phyloP scores from a whole-genome alignment of 129 eudicot species.

The Ambrosia artemisiifolia region DNA sequence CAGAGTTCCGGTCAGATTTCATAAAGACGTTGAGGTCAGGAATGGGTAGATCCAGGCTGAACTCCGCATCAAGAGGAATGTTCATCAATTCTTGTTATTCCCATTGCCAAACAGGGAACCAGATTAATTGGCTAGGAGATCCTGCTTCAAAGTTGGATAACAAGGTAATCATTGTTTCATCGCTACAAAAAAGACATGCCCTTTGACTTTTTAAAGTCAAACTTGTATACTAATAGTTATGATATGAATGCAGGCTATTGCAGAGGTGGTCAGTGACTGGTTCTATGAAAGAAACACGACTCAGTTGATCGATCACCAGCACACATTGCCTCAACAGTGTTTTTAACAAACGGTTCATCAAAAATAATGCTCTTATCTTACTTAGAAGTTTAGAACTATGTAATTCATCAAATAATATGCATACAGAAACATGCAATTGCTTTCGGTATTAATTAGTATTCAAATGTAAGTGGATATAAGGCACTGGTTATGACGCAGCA shows the following conservation, averaged over 20 bases:
- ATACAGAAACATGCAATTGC: slow-evolving; percentile 2
- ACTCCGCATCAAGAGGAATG: slow-evolving; percentile 39
- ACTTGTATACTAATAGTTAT: neutral
- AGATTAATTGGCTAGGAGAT: slow-evolving; percentile 40
- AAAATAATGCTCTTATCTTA: neutral
- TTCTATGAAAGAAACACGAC: slow-evolving; percentile 35
- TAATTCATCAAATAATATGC: slow-evolving; percentile 15
- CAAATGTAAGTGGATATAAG: neutral
- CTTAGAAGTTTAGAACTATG: neutral
- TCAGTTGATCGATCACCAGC: slow-evolving; percentile 26
- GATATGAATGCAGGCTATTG: slow-evolving; percentile 36
- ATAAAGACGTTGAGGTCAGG: slow-evolving; percentile 28
- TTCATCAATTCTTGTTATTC: slow-evolving; percentile 39
- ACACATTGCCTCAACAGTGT: slow-evolving; percentile 29
- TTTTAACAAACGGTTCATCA: slow-evolving; percentile 6
- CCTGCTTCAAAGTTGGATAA: slow-evolving; percentile 42
- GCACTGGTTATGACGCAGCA: no score
- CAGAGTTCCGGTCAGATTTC: slow-evolving; percentile 42
- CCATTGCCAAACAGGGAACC: slow-evolving; percentile 44
- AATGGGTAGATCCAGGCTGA: slow-evolving; percentile 26
- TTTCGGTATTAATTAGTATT: neutral
- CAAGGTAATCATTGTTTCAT: slow-evolving; percentile 23
- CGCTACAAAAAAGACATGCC: neutral
- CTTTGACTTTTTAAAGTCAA: slow-evolving; percentile 5
- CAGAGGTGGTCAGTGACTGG: slow-evolving; percentile 41